Evolutionary conservation across 345 rosid genomes (phyloP), one percentile per base, ranked within the genome.

Genomic region (Diplotaxis tenuifolia): DNA sequence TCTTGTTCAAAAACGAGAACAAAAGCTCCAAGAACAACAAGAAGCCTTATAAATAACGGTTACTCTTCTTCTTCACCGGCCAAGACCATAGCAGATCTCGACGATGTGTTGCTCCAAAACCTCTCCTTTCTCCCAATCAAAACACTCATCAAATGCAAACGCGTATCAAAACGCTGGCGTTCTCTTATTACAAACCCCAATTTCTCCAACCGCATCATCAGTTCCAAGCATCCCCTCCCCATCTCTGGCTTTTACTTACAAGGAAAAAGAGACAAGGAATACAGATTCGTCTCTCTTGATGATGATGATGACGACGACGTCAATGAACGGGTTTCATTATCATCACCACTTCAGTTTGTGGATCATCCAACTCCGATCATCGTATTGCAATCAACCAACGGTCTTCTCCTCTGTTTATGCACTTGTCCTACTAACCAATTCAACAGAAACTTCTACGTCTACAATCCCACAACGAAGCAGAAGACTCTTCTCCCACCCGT

Each of bases 311-410:
- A 45, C n/a, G n/a, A n/a, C n/a, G n/a, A n/a, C 54, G 36, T 18
- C 32, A 18, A 55, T 29, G 18, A 53, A 10, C 27, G 9, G 62
- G 0, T 22, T 32, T 54, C 74, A 4, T 22, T 4, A 21, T 8
- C 61, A 5, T 34, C 72, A 9, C 72, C 20, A 2, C 70, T 84
- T 42, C 50, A 73, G 18, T 78, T 80, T 9, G 49, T 45, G 18
- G 78, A 80, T 59, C 64, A 79, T 32, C 34, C 78, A 2, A 53
- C 74, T 0, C 71, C 53, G 1, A 82, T 86, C 53, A 23, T 52
- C 34, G 70, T 84, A 50, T 14, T 75, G 11, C 80, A 83, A 18
- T 88, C 87, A 31, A 83, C 87, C 73, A 83, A 83, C 62, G 87
- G 88, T 7, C 82, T 84, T 34, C 70, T 86, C 11, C 65, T 88